A percentile compares a stretch with the other conserved stretches of the same genome.
phyloP scores from a whole-genome alignment of 1,139 yeast species.

The Protomyces inundatus region DNA sequence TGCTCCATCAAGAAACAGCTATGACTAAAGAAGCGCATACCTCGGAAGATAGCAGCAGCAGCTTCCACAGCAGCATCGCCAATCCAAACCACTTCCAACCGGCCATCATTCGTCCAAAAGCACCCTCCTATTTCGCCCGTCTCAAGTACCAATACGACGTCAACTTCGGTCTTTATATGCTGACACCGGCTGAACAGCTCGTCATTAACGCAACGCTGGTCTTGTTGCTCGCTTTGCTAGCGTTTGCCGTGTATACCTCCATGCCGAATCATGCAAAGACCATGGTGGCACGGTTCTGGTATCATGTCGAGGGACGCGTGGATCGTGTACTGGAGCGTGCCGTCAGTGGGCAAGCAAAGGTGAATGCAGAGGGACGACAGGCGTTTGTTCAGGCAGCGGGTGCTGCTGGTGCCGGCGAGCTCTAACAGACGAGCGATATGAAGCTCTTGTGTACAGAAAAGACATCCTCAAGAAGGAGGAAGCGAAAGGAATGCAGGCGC shows the following conservation, averaged over 20 bases:
- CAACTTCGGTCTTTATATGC: slow-evolving; percentile 19
- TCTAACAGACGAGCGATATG: no score
- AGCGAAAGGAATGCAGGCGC: no score
- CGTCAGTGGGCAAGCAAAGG: background rate
- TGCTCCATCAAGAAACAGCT: no score
- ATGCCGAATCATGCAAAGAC: slow-evolving; percentile 20
- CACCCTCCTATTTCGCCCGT: slow-evolving; percentile 5
- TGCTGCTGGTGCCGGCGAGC: background rate
- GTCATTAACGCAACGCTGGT: slow-evolving; percentile 9
- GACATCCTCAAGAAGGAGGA: no score
- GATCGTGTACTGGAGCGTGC: background rate
- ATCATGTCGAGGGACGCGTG: slow-evolving; percentile 10
- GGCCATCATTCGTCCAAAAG: background rate
- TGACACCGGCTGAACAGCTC: slow-evolving; percentile 18
- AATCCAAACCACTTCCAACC: background rate
- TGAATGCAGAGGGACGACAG: background rate
- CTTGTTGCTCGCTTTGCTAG: background rate
- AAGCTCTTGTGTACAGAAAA: no score
- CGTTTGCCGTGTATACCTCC: slow-evolving; percentile 20
- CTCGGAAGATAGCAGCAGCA: background rate
- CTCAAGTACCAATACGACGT: slow-evolving; percentile 18
- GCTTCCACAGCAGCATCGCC: background rate
- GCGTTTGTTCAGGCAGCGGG: background rate
- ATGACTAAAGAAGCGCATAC: background rate
- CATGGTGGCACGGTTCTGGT: slow-evolving; percentile 17